A percentile compares a stretch with the other conserved stretches of the same genome.
phyloP scores from a whole-genome alignment of 768 basidiomycete genomes.

The Kwoniella bestiolae region DNA sequence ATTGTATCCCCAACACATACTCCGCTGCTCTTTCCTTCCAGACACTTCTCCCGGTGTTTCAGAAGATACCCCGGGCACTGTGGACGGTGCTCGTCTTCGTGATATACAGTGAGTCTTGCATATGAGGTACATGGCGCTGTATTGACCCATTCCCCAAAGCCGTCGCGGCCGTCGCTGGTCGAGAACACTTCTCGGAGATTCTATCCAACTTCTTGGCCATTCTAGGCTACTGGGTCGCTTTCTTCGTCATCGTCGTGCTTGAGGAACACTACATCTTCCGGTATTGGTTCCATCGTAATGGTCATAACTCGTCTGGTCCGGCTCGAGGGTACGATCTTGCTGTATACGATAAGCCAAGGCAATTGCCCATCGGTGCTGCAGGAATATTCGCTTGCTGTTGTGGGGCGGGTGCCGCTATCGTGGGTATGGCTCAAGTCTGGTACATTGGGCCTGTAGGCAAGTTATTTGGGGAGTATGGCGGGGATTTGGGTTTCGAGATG shows the following conservation, averaged over 20 bases:
- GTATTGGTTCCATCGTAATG: slow-evolving; percentile 36
- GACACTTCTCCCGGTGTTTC: slow-evolving; percentile 60
- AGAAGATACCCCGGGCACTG: slow-evolving; percentile 61
- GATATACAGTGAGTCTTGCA: slow-evolving; percentile 27
- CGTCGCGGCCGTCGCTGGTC: slow-evolving; percentile 39
- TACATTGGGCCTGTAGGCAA: slow-evolving; percentile 63
- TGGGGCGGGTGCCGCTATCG: slow-evolving; percentile 62
- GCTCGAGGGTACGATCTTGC: slow-evolving; percentile 63
- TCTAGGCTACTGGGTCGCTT: slow-evolving; percentile 62
- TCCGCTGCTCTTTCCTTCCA: slow-evolving; percentile 63
- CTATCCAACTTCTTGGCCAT: slow-evolving; percentile 61
- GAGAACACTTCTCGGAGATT: slow-evolving; percentile 61
- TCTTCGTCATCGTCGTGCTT: slow-evolving; percentile 61
- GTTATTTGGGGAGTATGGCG: slow-evolving; percentile 61
- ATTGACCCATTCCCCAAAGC: slow-evolving; percentile 14
- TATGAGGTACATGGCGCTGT: neutral
- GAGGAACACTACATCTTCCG: slow-evolving; percentile 64
- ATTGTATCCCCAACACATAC: slow-evolving; percentile 61
- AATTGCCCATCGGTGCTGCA: slow-evolving; percentile 63
- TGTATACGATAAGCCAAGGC: slow-evolving; percentile 61
- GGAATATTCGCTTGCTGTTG: slow-evolving; percentile 62
- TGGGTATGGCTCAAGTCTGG: slow-evolving; percentile 64
- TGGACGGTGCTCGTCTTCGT: slow-evolving; percentile 61
- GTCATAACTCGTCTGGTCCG: slow-evolving; percentile 34
- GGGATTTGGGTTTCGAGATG: slow-evolving; percentile 66